Base-by-base conservation (phyloP, 2,329 filamentous ascomycete species). In the Bipolaris sorokiniana region DNA sequence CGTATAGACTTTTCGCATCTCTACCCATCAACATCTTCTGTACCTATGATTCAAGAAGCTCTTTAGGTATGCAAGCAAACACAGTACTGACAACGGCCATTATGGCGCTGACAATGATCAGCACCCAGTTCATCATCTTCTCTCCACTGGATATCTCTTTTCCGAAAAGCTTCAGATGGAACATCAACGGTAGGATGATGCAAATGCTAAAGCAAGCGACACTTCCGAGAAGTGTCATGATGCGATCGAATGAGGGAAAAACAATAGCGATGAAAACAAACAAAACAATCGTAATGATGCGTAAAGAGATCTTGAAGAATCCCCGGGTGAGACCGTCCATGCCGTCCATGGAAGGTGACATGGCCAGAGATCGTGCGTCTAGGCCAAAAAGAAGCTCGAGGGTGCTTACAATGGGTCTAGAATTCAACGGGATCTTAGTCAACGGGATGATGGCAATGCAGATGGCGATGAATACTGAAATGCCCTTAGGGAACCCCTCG, bases 161-260 rank as follows among this genome's bases (percentile, higher is more conserved):
- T 45, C 88, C 87, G 74, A 96, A 98, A 1, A 98, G 86, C 78
- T 93, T 96, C 54, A 98, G 79, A 71, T 98, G 92, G 73, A 99
- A 98, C 4, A 88, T 84, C 31, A 97, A 80, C 0, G 94, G 95
- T 48, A 99, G 82, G 76, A 96, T 92, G 64, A 98, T 88, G 77
- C 94, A 98, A 64, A 98, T 96, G 16, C 91, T 91, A 68, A 97
- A 97, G 78, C 94, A 97, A 15, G 97, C 84, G 3, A 92, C 90
- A 37, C 90, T 91, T 11, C 95, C 94, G 79, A 98, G 88, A 60
- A 97, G 88, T 3, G 90, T 90, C 88, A 96, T 96, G 71, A 97
- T 93, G 50, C 88, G 88, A 73, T 97, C 92, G 70, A 97, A 97
- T 0, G 87, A 85, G 0, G 93, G 92, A 70, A 89, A 85, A 1